phyloP scores from a whole-genome alignment of 1,139 yeast species.

The Diutina siamensis region DNA sequence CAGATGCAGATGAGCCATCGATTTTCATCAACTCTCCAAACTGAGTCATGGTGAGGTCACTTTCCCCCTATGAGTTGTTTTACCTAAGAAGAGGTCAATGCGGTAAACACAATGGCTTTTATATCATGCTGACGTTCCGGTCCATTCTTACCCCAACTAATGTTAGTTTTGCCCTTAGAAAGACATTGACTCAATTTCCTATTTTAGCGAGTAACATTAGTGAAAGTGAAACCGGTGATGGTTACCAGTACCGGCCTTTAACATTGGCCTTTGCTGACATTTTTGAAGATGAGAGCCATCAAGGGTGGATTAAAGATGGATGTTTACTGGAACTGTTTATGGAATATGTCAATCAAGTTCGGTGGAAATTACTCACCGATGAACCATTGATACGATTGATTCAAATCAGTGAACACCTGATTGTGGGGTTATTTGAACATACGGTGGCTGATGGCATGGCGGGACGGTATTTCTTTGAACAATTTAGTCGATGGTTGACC shows the following conservation, averaged over 20 bases:
- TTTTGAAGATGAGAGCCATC: slow-evolving; percentile 10
- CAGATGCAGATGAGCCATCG: not conserved
- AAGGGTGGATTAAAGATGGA: slow-evolving; percentile 11
- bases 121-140: slow-evolving; percentile 24
- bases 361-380: not conserved
- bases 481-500: not conserved
- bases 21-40: too few relatives aligned
- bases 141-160: slow-evolving; percentile 12
- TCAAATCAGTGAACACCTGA: not conserved
- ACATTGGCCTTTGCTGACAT: slow-evolving; percentile 17
- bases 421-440: slow-evolving; percentile 2
- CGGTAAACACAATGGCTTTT: slow-evolving; percentile 23
- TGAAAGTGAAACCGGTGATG: slow-evolving; percentile 11
- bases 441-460: not conserved
- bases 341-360: slow-evolving; percentile 14
- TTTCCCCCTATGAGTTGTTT: slow-evolving; percentile 26
- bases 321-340: slow-evolving; percentile 18
- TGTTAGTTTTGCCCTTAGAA: slow-evolving; percentile 21
- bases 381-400: not conserved
- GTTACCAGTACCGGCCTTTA: slow-evolving; percentile 17
- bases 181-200: slow-evolving; percentile 24
- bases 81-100: slow-evolving; percentile 23
- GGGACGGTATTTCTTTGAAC: not conserved
- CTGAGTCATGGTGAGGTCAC: slow-evolving; percentile 12
- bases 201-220: slow-evolving; percentile 24